Base-by-base conservation (phyloP, 2,329 filamentous ascomycete species). In the Teratosphaeria pseudoeucalypti region DNA sequence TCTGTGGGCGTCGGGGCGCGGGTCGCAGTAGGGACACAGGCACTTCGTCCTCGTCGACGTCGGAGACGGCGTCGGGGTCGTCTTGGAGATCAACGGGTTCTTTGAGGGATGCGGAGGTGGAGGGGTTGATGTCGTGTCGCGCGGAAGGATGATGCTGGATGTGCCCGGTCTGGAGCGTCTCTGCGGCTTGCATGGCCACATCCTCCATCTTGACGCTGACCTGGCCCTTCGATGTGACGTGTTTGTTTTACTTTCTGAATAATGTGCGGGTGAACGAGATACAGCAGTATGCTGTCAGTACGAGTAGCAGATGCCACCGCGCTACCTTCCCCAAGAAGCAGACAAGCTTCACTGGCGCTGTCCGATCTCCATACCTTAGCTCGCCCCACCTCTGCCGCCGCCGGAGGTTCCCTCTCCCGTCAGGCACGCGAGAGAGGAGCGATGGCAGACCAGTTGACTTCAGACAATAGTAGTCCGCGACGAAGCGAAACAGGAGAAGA, bases 151-250 rank as follows among this genome's bases (percentile, higher is more conserved):
- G 71, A 54, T 78, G 82, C 63, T 89, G 87, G 75, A 96, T 86
- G 70, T 88, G 88, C 37, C 85, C 88, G 16, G 88, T 85, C 74
- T 96, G 92, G 64, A 96, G 78, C 37, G 87, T 87, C 68, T 89
- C 88, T 54, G 89, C 88, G 60, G 92, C 76, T 71, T 94, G 70
- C 26, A 74, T 70, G 43, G 67, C 69, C 19, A 64, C 61, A 32
- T 73, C 71, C 62, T 72, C 62, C 49, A 69, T 56, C 14, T 56
- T 32, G 23, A 19, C 9, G 16, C 9, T 23, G 4, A n/a, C 19
- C 16, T 19, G 1, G n/a, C 16, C 23, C 9, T 10, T n/a, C 23
- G 2, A 6, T 6, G 7, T 19, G 43, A 3, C 23, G 19, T 5
- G 9, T 6, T 7, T 19, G 16, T 49, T 19, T 49, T 19, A n/a